Base-by-base conservation (phyloP, 2,329 filamentous ascomycete species). In the Aspergillus pseudoterreus region DNA sequence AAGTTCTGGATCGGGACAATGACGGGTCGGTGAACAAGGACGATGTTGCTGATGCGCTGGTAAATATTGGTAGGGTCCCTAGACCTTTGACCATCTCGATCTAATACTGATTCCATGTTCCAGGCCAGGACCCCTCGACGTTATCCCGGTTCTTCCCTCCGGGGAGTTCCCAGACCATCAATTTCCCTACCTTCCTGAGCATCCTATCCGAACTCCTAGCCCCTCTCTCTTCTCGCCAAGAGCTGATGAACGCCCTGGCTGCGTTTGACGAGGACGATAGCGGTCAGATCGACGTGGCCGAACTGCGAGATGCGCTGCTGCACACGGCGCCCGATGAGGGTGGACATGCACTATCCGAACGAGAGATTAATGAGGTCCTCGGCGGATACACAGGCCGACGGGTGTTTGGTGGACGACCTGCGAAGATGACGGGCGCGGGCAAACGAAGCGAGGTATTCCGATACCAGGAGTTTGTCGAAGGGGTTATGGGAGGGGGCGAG, bases 241-340 rank as follows among this genome's bases (percentile, higher is more conserved):
- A 99, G 67, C 80, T 99, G 9, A 76, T 90, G 17, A 92, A 91
- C 1, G 94, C 94, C 0, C 92, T 99, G 60, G 90, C 90, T 2
- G 94, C 94, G 0, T 97, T 97, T 67, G 94, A 99, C 65, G 89
- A 95, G 56, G 91, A 95, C 57, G 94, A 99, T 68, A 94, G 88
- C 63, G 94, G 94, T 3, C 91, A 96, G 71, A 84, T 97, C 36
- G 91, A 97, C 66, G 75, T 95, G 17, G 81, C 76, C 0, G 90
- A 96, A 70, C 73, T 99, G 56, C 84, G 88, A 43, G 89, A 94
- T 60, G 90, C 92, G 0, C 71, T 99, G 42, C 72, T 96, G 38
- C 82, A 91, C 58, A 96, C 91, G 1, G 84, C 85, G 0, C 89
- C 90, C 0, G 90, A 95, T 59, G 78, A 82, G 0, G 89, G 88